Evolutionary conservation across 257 asterid genomes (phyloP).

Genomic region (Solanum stenotomum): DNA sequence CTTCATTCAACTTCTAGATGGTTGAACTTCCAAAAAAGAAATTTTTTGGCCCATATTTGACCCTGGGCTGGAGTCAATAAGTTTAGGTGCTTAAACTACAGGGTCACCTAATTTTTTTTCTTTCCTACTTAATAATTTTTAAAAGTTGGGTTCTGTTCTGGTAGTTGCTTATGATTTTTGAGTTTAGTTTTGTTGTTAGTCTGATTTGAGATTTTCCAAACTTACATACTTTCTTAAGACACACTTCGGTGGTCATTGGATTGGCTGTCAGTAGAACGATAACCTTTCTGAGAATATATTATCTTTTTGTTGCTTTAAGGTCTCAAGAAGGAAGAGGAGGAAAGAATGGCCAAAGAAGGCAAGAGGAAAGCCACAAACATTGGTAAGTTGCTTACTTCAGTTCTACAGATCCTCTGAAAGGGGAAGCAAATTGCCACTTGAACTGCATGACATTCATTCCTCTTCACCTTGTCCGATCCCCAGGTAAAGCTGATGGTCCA

Average conservation of each 20-base stretch:
- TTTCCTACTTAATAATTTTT: not conserved
- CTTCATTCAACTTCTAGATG: too few relatives aligned
- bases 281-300: not conserved
- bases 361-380: slow-evolving; percentile 26
- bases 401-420: not conserved
- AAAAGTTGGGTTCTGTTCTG: not conserved
- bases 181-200: not conserved
- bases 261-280: not conserved
- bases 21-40: too few relatives aligned
- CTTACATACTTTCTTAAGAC: not conserved
- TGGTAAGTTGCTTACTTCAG: slow-evolving; percentile 32
- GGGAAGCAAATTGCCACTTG: not conserved
- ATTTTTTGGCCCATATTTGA: not conserved
- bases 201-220: not conserved
- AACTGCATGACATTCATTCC: not conserved
- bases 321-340: slow-evolving; percentile 91
- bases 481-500: slow-evolving; percentile 71
- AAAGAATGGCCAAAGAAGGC: slow-evolving; percentile 53
- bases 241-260: not conserved
- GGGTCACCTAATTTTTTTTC: not conserved
- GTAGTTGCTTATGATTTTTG: not conserved
- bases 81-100: not conserved
- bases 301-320: slow-evolving; percentile 27
- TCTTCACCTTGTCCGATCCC: not conserved
- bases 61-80: not conserved